Evolutionary conservation across 2,329 filamentous ascomycete species (phyloP), one percentile per base, ranked within the genome.

Genomic region (Triangularia verruculosa): DNA sequence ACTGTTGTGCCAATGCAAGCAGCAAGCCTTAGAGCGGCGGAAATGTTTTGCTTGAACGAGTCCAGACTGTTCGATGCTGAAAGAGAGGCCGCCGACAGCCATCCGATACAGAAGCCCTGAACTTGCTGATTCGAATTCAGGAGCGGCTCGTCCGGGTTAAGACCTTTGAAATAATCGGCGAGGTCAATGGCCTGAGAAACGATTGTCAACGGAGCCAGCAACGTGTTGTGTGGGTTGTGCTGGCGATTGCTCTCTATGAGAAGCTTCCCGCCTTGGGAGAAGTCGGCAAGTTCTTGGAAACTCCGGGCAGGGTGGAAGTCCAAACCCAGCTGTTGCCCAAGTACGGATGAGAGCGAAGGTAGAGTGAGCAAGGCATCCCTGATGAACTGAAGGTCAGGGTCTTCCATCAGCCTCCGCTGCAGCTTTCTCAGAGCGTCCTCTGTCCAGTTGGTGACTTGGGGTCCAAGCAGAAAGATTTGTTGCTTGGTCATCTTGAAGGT

Each of bases 101-200:
- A 64, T 2, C 65, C 65, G 15, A 67, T 53, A 17, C 65, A 67
- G 17, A 67, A 67, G 1, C 65, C 65, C 43, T 67, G 65, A 4
- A 47, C 59, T 25, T 25, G 28, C 7, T 57, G 27, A 22, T 27
- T 12, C 15, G 17, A 8, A 11, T n/a, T 12, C 15, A 30, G 15
- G 24, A 32, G 28, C 5, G 27, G 5, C 12, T 57, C 27, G 7
- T 57, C 4, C 15, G 22, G 2, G 6, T 15, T 11, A 28, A 27
- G 13, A 13, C 25, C 25, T 25, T 34, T 15, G 27, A 34, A 34
- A 4, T 24, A 28, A 57, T 13, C 4, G 28, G 27, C 12, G 12
- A 57, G 20, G 28, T 57, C 54, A 4, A 57, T 3, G 4, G 28
- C 20, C 27, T 57, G 54, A 15, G 30, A 57, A 12, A 57, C 54